A percentile compares a stretch with the other conserved stretches of the same genome.
phyloP scores from a whole-genome alignment of 305 asterid species.

The Caryopteris hybrid region DNA sequence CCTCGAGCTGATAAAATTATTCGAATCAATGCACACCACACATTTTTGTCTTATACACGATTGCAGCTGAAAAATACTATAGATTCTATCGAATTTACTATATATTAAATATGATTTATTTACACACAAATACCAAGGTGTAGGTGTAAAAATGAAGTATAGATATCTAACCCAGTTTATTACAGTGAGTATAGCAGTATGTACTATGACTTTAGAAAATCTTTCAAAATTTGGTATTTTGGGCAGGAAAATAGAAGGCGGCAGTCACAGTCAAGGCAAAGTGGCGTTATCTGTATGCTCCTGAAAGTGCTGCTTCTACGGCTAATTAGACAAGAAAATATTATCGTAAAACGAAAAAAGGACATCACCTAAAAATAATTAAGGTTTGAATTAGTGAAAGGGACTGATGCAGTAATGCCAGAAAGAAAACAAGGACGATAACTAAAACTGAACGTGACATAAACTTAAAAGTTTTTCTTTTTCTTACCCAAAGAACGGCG shows the following conservation, averaged over 20 bases:
- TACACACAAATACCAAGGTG: too few relatives aligned
- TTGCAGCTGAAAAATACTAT: too few relatives aligned
- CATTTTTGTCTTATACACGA: too few relatives aligned
- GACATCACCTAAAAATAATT: neutral
- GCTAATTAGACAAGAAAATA: constrained; percentile 9
- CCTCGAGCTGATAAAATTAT: neutral
- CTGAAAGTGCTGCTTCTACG: constrained; percentile 10
- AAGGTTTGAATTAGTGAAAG: constrained; percentile 22
- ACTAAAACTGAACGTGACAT: neutral
- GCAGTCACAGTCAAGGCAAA: constrained; percentile 13
- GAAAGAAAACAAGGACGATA: neutral
- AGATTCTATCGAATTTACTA: too few relatives aligned
- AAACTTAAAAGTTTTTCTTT: neutral
- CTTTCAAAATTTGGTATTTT: too few relatives aligned
- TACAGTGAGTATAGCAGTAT: too few relatives aligned
- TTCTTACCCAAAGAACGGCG: constrained; percentile 84
- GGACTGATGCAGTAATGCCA: constrained; percentile 14
- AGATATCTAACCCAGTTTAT: too few relatives aligned
- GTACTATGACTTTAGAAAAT: too few relatives aligned
- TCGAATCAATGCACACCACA: too few relatives aligned
- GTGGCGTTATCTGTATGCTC: neutral
- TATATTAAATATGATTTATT: too few relatives aligned
- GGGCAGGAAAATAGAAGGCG: neutral
- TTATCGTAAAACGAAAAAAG: too few relatives aligned
- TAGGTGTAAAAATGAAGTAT: too few relatives aligned